Conservation (phyloP, 2,329 filamentous ascomycete genomes). For the Beauveria caledonica region DNA sequence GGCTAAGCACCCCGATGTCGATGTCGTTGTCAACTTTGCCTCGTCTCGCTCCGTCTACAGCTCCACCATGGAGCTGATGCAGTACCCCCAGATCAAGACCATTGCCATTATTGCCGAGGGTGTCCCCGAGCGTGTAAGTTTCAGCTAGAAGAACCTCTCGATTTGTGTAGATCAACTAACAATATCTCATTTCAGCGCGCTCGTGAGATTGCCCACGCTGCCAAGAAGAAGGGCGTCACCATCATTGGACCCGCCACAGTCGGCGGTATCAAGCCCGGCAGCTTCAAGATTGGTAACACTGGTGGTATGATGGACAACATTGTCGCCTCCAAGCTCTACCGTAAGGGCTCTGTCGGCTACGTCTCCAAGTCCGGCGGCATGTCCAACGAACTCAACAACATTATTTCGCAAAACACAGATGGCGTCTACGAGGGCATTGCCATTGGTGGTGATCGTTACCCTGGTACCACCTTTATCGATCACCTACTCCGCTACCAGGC, state of each 20-base stretch:
- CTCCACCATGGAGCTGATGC: conserved; percentile 98
- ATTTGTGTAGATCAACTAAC: conserved; percentile 15
- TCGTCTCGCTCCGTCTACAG: conserved; percentile 97
- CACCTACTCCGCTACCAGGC: conserved; percentile 94
- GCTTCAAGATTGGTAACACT: conserved; percentile 99
- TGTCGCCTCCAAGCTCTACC: conserved; percentile 98
- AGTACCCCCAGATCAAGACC: conserved; percentile 92
- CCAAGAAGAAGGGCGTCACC: conserved; percentile 96
- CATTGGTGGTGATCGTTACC: conserved; percentile 98
- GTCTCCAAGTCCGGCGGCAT: conserved; percentile 99
- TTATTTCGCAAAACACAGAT: conserved; percentile 90
- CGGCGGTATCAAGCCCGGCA: conserved; percentile 97
- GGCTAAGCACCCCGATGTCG: conserved; percentile 92
- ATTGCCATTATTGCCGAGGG: conserved; percentile 99
- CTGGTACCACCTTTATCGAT: conserved; percentile 98
- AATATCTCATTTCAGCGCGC: conserved; percentile 55
- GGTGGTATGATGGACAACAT: conserved; percentile 99
- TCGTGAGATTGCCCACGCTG: conserved; percentile 93
- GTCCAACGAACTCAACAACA: conserved; percentile 99
- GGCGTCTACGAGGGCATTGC: conserved; percentile 99
- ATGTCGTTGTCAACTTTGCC: conserved; percentile 98
- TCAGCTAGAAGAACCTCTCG: background rate
- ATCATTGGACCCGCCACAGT: conserved; percentile 98
- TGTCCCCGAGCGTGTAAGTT: conserved; percentile 87
- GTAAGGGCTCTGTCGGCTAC: conserved; percentile 96